phyloP scores from a whole-genome alignment of 805 yeast species.

The Yamadazyma phyllophila region DNA sequence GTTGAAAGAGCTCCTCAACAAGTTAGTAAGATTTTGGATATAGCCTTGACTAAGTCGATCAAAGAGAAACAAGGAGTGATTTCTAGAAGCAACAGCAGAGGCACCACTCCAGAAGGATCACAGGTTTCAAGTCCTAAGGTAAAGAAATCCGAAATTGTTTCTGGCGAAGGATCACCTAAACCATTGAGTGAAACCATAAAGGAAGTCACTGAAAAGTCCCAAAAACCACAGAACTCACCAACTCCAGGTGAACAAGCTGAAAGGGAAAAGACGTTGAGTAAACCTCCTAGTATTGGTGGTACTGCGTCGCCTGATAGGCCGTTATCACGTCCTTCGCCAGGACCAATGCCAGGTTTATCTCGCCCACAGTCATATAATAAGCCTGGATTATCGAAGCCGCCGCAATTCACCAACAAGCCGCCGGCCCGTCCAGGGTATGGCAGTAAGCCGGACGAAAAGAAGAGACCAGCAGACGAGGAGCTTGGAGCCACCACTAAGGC shows the following conservation, averaged over 20 bases:
- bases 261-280: conserved; percentile 13
- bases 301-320: not conserved
- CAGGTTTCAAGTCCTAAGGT: conserved; percentile 13
- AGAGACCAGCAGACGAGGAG: conserved; percentile 1
- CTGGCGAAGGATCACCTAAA: not conserved
- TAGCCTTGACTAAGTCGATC: conserved; percentile 79
- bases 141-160: conserved; percentile 6
- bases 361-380: conserved; percentile 10
- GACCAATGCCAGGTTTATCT: not conserved
- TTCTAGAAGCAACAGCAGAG: conserved; percentile 19
- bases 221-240: not conserved
- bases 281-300: conserved; percentile 22
- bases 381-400: conserved; percentile 22
- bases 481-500: not conserved
- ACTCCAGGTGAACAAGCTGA: not conserved
- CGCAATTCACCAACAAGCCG: conserved; percentile 32
- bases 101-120: conserved; percentile 22
- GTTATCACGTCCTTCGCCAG: not conserved
- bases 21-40: conserved; percentile 72
- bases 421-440: conserved; percentile 18
- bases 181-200: conserved; percentile 5
- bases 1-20: conserved; percentile 82
- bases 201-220: conserved; percentile 6
- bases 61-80: conserved; percentile 36
- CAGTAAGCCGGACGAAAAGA: conserved; percentile 6